A percentile compares a stretch with the other conserved stretches of the same genome.
Evolutionary conservation across 495 filamentous ascomycete genomes (phyloP).

Genomic region (Neurospora pannonica): DNA sequence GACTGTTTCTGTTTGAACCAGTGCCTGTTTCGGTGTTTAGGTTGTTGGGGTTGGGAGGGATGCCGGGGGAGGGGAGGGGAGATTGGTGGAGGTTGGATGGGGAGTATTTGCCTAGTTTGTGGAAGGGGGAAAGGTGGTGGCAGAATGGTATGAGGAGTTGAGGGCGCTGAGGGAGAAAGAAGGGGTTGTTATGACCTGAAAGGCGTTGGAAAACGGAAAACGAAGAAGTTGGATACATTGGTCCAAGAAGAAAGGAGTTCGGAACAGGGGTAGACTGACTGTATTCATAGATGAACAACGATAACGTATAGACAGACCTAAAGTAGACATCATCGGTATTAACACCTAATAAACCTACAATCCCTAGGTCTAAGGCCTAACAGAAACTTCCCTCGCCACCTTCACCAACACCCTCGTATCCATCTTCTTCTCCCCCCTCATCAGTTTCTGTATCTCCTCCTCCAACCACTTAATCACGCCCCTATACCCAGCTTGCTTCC

Average conservation of each 20-base stretch:
- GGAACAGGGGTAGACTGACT: not conserved
- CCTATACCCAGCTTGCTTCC: slow-evolving; percentile 60
- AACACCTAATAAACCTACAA: not conserved
- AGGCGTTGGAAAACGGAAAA: not conserved
- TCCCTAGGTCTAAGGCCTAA: not conserved
- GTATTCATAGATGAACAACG: not conserved
- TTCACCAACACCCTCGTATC: slow-evolving; percentile 7
- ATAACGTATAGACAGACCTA: not conserved
- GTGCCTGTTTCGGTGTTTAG: slow-evolving; percentile 55
- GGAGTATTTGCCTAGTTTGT: slow-evolving; percentile 35
- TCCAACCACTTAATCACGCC: slow-evolving; percentile 56
- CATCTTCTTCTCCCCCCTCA: slow-evolving; percentile 4
- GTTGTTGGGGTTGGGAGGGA: slow-evolving; percentile 39
- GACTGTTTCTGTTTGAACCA: slow-evolving; percentile 59
- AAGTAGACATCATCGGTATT: not conserved
- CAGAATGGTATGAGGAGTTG: slow-evolving; percentile 46
- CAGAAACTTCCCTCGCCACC: not conserved
- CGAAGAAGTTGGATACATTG: not conserved
- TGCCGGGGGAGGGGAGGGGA: slow-evolving; percentile 36
- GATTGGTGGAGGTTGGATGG: slow-evolving; percentile 50
- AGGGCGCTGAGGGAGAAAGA: not conserved
- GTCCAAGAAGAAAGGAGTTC: not conserved
- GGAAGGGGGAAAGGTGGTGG: slow-evolving; percentile 52
- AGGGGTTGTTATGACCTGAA: not conserved
- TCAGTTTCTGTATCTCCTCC: slow-evolving; percentile 25